These are phyloP conservation scores for Annona squamosa DNA, from an alignment of 164 flowering plant species.

Conservation along the genomic window DNA sequence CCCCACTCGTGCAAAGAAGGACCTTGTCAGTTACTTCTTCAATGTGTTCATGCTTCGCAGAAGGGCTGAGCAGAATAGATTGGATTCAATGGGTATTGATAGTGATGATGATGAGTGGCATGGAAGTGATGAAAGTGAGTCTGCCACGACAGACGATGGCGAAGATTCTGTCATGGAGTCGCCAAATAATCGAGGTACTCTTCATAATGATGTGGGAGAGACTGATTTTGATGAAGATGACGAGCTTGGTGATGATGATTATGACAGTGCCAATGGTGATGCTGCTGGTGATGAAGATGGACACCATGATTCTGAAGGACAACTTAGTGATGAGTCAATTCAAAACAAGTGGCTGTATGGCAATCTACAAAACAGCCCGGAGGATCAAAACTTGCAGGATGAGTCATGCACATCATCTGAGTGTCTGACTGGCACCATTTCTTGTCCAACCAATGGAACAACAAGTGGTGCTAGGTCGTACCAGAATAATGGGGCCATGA, in stretches of 20 bases:
- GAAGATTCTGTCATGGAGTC: constrained; percentile 8
- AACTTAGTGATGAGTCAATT: neutral
- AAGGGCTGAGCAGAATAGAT: constrained; percentile 65
- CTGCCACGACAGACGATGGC: constrained; percentile 27
- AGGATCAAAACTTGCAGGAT: neutral
- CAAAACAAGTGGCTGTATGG: neutral
- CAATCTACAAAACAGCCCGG: neutral
- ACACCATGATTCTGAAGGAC: neutral
- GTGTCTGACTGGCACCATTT: constrained; percentile 5
- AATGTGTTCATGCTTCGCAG: constrained; percentile 72
- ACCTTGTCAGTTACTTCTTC: constrained; percentile 70
- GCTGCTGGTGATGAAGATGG: neutral
- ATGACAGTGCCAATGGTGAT: neutral
- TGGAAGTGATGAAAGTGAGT: constrained; percentile 24
- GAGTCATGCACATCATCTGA: neutral
- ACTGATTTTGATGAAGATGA: neutral
- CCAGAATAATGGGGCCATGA: constrained; percentile 8
- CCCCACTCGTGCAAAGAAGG: constrained; percentile 42
- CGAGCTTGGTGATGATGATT: neutral
- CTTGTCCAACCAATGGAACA: constrained; percentile 13
- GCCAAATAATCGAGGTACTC: neutral
- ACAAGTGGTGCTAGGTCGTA: neutral
- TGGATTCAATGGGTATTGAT: constrained; percentile 32
- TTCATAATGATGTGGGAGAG: neutral
- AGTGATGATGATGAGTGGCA: constrained; percentile 76